phyloP scores from a whole-genome alignment of 2,329 filamentous ascomycete species.

The Acarospora socialis region DNA sequence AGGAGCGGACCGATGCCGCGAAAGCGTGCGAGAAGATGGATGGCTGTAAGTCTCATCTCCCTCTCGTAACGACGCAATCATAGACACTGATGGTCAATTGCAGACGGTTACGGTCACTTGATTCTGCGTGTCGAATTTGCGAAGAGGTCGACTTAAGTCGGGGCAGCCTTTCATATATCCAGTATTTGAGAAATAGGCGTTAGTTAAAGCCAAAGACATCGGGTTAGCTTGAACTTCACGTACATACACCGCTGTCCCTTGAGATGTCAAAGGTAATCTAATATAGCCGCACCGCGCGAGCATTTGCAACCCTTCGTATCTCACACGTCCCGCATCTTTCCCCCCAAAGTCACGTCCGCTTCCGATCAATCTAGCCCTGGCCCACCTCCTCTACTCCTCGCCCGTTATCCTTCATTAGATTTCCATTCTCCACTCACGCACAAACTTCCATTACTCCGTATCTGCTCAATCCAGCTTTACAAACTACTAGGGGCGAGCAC shows the following conservation, averaged over 20 bases:
- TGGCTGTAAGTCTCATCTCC: constrained; percentile 46
- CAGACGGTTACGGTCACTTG: constrained; percentile 38
- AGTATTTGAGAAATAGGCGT: background rate
- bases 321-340: too few relatives aligned
- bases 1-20: constrained; percentile 75
- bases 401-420: too few relatives aligned
- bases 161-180: background rate
- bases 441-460: too few relatives aligned
- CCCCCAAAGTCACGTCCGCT: too few relatives aligned
- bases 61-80: background rate
- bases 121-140: constrained; percentile 40
- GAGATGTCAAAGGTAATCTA: background rate
- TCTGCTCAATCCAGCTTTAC: too few relatives aligned
- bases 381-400: too few relatives aligned
- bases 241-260: background rate
- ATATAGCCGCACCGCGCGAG: too few relatives aligned
- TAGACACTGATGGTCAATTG: constrained; percentile 16
- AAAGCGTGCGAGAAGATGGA: constrained; percentile 97
- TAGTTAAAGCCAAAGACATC: background rate
- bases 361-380: too few relatives aligned
- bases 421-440: too few relatives aligned
- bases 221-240: background rate
- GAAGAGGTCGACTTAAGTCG: constrained; percentile 26
- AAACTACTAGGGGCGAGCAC: too few relatives aligned
- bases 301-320: too few relatives aligned